A percentile compares a stretch with the other conserved stretches of the same genome.
phyloP scores from a whole-genome alignment of 1,284 basidiomycete species.

The Puccinia brachypodii region DNA sequence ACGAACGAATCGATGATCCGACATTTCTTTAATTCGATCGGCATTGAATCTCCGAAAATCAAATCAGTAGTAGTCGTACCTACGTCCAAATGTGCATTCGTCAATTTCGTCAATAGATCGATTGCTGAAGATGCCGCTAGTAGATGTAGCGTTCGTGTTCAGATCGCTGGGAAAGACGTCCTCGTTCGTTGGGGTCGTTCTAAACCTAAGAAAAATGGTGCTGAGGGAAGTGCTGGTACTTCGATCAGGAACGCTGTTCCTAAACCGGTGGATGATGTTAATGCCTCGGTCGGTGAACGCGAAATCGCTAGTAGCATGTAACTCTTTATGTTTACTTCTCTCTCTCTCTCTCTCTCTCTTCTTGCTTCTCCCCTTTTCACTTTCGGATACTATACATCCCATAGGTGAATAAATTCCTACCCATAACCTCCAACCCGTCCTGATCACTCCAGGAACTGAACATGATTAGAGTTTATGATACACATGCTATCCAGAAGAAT shows the following conservation, averaged over 20 bases:
- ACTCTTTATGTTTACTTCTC: background rate
- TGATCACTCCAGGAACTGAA: too few relatives aligned
- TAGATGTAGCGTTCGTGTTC: constrained; percentile 80
- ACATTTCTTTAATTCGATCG: constrained; percentile 72
- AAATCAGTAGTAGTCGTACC: constrained; percentile 82
- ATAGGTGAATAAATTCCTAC: too few relatives aligned
- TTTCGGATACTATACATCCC: background rate
- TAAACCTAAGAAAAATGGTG: constrained; percentile 63
- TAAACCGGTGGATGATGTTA: background rate
- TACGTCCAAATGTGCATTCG: constrained; percentile 87
- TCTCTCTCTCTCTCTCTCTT: background rate
- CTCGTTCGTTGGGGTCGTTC: constrained; percentile 77
- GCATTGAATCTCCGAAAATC: constrained; percentile 68
- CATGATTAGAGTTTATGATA: too few relatives aligned
- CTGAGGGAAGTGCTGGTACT: background rate
- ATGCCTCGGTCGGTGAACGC: constrained; percentile 24
- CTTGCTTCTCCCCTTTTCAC: background rate
- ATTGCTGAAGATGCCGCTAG: constrained; percentile 82
- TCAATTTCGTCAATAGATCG: constrained; percentile 81
- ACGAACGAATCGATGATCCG: constrained; percentile 73
- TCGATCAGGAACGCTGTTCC: background rate
- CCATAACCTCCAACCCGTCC: too few relatives aligned
- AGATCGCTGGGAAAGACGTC: constrained; percentile 73
- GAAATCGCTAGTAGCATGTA: constrained; percentile 48
- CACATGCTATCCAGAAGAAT: too few relatives aligned